A percentile compares a stretch with the other conserved stretches of the same genome.
These are phyloP conservation scores for Euclidium syriacum DNA, from an alignment of 345 rosid species.

Conservation along the genomic window DNA sequence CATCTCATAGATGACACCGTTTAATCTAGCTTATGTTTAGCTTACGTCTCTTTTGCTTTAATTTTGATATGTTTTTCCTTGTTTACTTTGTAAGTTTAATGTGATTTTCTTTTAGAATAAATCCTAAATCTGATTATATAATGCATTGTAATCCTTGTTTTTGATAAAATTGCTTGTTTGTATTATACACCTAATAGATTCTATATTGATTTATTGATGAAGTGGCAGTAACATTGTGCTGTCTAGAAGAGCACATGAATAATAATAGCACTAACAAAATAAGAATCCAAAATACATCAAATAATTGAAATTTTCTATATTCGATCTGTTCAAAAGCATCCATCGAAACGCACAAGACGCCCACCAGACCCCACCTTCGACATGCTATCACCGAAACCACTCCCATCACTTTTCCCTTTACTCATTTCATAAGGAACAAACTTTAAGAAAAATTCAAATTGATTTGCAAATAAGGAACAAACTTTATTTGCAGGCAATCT, in stretches of 20 bases:
- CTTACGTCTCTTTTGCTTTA: too few species aligned
- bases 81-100: too few species aligned
- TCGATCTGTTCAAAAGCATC: slow-evolving; percentile 31
- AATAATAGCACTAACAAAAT: slow-evolving; percentile 19
- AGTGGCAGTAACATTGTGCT: slow-evolving; percentile 20
- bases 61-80: too few species aligned
- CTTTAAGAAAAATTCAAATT: background rate
- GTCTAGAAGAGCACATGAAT: slow-evolving; percentile 31
- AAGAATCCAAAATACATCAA: slow-evolving; percentile 25
- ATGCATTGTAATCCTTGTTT: too few species aligned
- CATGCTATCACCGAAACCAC: slow-evolving; percentile 20
- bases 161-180: too few species aligned
- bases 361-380: slow-evolving; percentile 21
- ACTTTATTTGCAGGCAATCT: slow-evolving; percentile 22
- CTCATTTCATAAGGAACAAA: slow-evolving; percentile 24
- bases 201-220: background rate
- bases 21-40: too few species aligned
- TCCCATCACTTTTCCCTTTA: slow-evolving; percentile 20
- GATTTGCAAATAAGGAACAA: background rate
- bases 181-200: too few species aligned
- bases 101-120: too few species aligned
- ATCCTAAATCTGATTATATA: too few species aligned
- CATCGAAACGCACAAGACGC: slow-evolving; percentile 10
- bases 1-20: too few species aligned
- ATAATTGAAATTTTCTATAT: slow-evolving; percentile 19